Conservation (phyloP, 2,329 filamentous ascomycete genomes). For the Stachybotrys elegans region DNA sequence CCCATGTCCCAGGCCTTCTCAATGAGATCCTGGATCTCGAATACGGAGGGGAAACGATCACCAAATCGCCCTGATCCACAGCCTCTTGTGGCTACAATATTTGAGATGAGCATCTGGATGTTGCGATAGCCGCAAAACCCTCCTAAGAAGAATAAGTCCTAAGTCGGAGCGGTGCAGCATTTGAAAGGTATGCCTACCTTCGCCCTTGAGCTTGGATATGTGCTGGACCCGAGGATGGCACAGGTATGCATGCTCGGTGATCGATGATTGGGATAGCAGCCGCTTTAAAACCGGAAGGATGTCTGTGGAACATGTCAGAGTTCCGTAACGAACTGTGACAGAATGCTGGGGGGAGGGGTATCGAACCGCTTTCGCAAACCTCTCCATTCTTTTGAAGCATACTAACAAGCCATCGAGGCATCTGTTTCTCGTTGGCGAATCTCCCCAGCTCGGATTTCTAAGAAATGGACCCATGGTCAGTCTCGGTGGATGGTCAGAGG, state of each 20-base stretch:
- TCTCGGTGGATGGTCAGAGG: no score
- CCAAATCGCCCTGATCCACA: conserved; percentile 57
- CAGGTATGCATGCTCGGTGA: conserved; percentile 67
- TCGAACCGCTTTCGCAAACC: conserved; percentile 46
- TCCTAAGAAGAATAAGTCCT: conserved; percentile 37
- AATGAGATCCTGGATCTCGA: conserved; percentile 80
- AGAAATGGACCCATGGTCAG: no score
- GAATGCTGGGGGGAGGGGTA: no score
- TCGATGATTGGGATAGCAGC: conserved; percentile 57
- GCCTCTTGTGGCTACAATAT: conserved; percentile 57
- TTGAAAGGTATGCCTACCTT: conserved; percentile 41
- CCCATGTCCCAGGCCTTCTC: conserved; percentile 84
- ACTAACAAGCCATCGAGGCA: conserved; percentile 64
- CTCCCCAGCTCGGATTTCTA: conserved; percentile 63
- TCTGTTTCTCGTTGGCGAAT: conserved; percentile 67
- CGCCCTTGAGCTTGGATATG: conserved; percentile 73
- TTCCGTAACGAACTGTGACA: conserved; percentile 4
- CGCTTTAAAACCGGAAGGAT: conserved; percentile 59
- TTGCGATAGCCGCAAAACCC: conserved; percentile 95
- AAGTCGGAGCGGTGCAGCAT: neutral
- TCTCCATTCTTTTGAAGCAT: conserved; percentile 57
- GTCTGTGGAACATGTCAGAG: conserved; percentile 26
- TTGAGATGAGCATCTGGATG: conserved; percentile 85
- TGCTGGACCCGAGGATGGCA: conserved; percentile 74
- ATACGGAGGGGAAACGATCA: conserved; percentile 64